These are phyloP conservation scores for Avicennia marina DNA, from an alignment of 257 asterid species.

Conservation along the genomic window DNA sequence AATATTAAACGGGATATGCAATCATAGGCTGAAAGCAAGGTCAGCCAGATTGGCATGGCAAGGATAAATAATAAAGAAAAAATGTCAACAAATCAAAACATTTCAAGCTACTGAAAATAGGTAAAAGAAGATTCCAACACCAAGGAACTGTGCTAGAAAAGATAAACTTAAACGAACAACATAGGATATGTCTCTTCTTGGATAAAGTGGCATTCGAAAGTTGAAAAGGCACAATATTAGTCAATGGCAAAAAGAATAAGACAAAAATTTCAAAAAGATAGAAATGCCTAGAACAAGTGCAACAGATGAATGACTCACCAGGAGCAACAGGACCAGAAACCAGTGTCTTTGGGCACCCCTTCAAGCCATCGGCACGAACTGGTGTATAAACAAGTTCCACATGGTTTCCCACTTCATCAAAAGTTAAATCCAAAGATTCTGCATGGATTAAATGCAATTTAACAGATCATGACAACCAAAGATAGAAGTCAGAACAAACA, in stretches of 20 bases:
- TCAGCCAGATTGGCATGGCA: too few species aligned
- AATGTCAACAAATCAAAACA: too few species aligned
- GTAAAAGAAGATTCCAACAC: too few species aligned
- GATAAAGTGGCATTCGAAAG: neutral
- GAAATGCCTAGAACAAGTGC: slow-evolving; percentile 6
- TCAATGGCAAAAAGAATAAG: neutral
- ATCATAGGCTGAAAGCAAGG: too few species aligned
- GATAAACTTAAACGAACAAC: too few species aligned
- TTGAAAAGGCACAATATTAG: neutral
- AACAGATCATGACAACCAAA: slow-evolving; percentile 11
- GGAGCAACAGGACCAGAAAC: slow-evolving; percentile 67
- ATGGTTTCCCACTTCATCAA: slow-evolving; percentile 63
- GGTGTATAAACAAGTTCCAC: slow-evolving; percentile 82
- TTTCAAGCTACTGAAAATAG: too few species aligned
- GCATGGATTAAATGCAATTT: slow-evolving; percentile 23
- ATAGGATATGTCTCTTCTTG: too few species aligned
- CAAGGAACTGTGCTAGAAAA: too few species aligned
- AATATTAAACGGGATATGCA: neutral
- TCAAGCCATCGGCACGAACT: slow-evolving; percentile 76
- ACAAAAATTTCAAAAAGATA: neutral
- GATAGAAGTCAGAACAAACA: slow-evolving; percentile 4
- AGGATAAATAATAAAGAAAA: too few species aligned
- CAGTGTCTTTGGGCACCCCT: slow-evolving; percentile 54
- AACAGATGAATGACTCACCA: slow-evolving; percentile 40
- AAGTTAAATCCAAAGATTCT: slow-evolving; percentile 72